phyloP scores from a whole-genome alignment of 1,284 basidiomycete species.

The Lignosus rhinocerotis region DNA sequence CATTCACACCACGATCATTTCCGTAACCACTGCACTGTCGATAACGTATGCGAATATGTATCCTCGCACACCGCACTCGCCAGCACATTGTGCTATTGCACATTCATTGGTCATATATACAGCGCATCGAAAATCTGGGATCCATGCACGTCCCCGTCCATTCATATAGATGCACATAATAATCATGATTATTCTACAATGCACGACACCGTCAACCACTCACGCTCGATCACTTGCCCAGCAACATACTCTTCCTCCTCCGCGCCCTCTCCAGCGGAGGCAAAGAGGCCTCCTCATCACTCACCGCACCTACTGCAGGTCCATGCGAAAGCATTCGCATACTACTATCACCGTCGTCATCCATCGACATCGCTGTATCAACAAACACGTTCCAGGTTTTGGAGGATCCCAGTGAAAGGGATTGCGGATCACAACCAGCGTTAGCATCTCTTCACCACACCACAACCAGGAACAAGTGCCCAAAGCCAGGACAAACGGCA shows the following conservation, averaged over 20 bases:
- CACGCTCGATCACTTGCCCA: not conserved
- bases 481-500: constrained; percentile 19
- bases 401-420: not conserved
- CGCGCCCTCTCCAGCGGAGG: constrained; percentile 60
- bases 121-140: no score
- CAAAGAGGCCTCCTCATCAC: constrained; percentile 28
- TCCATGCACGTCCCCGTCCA: no score
- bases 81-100: no score
- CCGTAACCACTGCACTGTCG: no score
- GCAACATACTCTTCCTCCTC: constrained; percentile 43
- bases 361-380: constrained; percentile 10
- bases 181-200: not conserved
- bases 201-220: not conserved
- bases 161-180: not conserved
- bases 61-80: no score
- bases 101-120: no score
- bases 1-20: no score
- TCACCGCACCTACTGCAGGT: not conserved
- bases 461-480: not conserved
- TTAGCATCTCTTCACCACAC: not conserved
- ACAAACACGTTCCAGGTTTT: not conserved
- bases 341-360: constrained; percentile 43
- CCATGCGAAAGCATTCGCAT: not conserved
- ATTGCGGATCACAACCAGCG: not conserved
- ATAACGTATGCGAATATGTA: no score